These are phyloP conservation scores for Taphrina confusa DNA, from an alignment of 1,139 yeast species.

Conservation along the genomic window DNA sequence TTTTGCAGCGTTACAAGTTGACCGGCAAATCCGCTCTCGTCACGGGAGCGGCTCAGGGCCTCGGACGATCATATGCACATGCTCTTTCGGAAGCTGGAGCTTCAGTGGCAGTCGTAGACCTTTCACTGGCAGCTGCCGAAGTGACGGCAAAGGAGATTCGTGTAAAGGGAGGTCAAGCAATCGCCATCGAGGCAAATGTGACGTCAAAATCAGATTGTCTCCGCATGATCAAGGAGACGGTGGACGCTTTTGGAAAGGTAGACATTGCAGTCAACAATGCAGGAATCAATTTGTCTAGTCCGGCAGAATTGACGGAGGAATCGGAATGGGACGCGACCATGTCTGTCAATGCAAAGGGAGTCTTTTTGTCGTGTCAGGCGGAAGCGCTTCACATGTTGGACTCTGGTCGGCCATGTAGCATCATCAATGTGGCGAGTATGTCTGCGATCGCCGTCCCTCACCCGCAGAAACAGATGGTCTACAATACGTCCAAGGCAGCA, in stretches of 20 bases:
- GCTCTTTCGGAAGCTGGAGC: slow-evolving; percentile 91
- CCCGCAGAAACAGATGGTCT: slow-evolving; percentile 64
- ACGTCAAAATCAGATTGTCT: slow-evolving; percentile 59
- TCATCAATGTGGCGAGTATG: slow-evolving; percentile 64
- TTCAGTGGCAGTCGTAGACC: slow-evolving; percentile 67
- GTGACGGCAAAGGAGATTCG: slow-evolving; percentile 61
- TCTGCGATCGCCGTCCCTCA: slow-evolving; percentile 66
- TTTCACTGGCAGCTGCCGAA: slow-evolving; percentile 60
- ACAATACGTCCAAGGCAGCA: slow-evolving; percentile 65
- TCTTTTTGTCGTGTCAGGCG: slow-evolving; percentile 67
- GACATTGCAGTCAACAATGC: slow-evolving; percentile 94
- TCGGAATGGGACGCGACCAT: slow-evolving; percentile 42
- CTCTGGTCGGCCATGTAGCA: slow-evolving; percentile 58
- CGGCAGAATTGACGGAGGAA: slow-evolving; percentile 26
- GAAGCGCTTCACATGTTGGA: slow-evolving; percentile 75
- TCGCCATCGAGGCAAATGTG: slow-evolving; percentile 30
- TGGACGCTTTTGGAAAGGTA: slow-evolving; percentile 82
- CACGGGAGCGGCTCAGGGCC: slow-evolving; percentile 85
- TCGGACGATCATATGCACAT: slow-evolving; percentile 80
- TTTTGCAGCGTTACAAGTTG: slow-evolving; percentile 49
- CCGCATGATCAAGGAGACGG: slow-evolving; percentile 80
- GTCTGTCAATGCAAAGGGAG: slow-evolving; percentile 77
- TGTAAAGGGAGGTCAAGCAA: slow-evolving; percentile 61
- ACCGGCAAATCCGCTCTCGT: slow-evolving; percentile 84
- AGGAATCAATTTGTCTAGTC: slow-evolving; percentile 67